These are phyloP conservation scores for Sporothrix curviconia DNA, from an alignment of 2,329 filamentous ascomycete genomes.

Conservation along the genomic window DNA sequence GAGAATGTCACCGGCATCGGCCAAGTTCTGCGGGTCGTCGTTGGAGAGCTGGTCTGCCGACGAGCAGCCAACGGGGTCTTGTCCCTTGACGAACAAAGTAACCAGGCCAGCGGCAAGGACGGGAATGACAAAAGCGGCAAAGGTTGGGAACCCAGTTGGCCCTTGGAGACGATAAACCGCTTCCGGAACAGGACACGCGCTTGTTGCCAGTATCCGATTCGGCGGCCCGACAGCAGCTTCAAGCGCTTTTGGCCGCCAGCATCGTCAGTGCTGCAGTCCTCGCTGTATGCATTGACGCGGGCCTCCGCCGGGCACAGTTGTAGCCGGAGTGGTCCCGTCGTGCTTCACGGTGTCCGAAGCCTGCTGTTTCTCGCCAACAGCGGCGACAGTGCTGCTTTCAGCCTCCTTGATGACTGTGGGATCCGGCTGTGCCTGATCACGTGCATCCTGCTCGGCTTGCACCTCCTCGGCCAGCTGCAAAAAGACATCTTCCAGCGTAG, in stretches of 20 bases:
- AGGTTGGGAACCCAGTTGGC: constrained; percentile 71
- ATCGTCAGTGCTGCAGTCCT: not conserved
- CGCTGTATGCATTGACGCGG: too few species aligned
- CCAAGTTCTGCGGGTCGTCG: constrained; percentile 32
- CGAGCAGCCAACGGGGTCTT: constrained; percentile 46
- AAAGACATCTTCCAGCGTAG: constrained; percentile 91
- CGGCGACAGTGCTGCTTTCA: not conserved
- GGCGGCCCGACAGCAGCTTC: constrained; percentile 60
- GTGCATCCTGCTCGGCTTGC: too few species aligned
- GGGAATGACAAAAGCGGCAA: constrained; percentile 69
- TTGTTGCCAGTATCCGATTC: constrained; percentile 64
- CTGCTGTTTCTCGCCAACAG: not conserved
- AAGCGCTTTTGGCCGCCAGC: constrained; percentile 31
- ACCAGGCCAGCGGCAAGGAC: constrained; percentile 74
- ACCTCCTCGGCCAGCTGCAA: constrained; percentile 78
- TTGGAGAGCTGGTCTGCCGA: constrained; percentile 43
- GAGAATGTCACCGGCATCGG: constrained; percentile 30
- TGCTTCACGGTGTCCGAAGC: not conserved
- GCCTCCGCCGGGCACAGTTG: not conserved
- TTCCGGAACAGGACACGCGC: constrained; percentile 70
- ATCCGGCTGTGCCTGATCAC: too few species aligned
- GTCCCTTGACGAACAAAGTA: constrained; percentile 63
- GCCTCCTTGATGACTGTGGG: not conserved
- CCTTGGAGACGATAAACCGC: constrained; percentile 66
- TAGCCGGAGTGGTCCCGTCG: not conserved